These are phyloP conservation scores for Trichothecium roseum DNA, from an alignment of 2,329 filamentous ascomycete species.

Conservation along the genomic window DNA sequence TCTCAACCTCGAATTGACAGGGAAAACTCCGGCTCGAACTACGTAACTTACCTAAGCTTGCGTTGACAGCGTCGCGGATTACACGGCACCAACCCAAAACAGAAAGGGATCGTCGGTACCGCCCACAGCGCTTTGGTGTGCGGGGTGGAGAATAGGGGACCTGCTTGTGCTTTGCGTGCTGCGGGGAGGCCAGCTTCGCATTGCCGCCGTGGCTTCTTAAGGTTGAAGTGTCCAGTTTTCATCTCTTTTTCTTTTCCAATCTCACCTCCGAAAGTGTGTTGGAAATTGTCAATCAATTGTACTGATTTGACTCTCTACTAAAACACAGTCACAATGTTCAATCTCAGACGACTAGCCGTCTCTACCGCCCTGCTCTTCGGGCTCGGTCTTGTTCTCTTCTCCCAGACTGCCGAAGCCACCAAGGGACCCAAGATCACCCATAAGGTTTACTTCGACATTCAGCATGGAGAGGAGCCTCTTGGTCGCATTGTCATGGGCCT, in stretches of 20 bases:
- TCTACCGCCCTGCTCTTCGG: slow-evolving; percentile 68
- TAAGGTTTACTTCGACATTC: slow-evolving; percentile 87
- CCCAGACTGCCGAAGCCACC: slow-evolving; percentile 60
- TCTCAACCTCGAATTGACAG: no score
- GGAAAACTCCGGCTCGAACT: no score
- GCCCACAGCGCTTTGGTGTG: no score
- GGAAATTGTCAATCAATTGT: slow-evolving; percentile 2
- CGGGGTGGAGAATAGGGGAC: no score
- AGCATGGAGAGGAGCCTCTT: slow-evolving; percentile 61
- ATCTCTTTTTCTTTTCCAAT: slow-evolving; percentile 7
- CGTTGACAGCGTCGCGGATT: no score
- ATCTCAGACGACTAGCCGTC: slow-evolving; percentile 58
- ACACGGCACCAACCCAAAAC: no score
- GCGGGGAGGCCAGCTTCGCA: not conserved
- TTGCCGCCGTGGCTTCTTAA: not conserved
- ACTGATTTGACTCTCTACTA: slow-evolving; percentile 3
- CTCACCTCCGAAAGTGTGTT: slow-evolving; percentile 5
- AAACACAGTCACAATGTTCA: slow-evolving; percentile 54
- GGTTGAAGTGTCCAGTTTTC: not conserved
- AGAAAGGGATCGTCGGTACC: no score
- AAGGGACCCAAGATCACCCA: slow-evolving; percentile 93
- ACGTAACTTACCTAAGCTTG: no score
- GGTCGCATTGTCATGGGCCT: slow-evolving; percentile 73
- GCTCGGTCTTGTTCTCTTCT: slow-evolving; percentile 63
- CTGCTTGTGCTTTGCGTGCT: not conserved